Conservation (phyloP, 345 rosid genomes). For the Noccaea caerulescens region DNA sequence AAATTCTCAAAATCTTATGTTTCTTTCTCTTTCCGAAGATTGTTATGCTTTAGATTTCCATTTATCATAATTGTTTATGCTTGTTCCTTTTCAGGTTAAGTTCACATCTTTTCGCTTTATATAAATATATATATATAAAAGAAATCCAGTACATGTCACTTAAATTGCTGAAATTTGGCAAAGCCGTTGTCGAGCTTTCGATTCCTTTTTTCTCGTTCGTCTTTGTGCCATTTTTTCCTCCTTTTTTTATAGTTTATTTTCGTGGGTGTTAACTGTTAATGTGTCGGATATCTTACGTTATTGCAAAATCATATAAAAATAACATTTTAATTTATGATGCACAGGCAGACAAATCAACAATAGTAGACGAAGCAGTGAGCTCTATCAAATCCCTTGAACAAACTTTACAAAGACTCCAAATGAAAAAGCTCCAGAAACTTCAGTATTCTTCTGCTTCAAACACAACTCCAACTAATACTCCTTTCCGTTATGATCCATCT, state of each 20-base stretch:
- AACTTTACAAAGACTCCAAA: conserved; percentile 51
- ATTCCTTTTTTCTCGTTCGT: conserved; percentile 16
- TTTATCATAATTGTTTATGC: not conserved
- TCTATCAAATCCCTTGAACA: conserved; percentile 53
- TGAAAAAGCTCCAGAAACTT: conserved; percentile 56
- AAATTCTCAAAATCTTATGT: not conserved
- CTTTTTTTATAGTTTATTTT: not conserved
- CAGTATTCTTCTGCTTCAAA: conserved; percentile 40
- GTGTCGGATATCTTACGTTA: conserved; percentile 24
- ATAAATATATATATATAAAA: not conserved
- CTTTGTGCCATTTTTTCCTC: not conserved
- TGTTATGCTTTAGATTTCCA: conserved; percentile 2
- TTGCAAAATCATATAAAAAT: conserved; percentile 16
- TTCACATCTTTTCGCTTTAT: not conserved
- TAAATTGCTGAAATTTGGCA: conserved; percentile 4
- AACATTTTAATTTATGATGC: conserved; percentile 10
- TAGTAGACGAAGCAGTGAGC: conserved; percentile 69
- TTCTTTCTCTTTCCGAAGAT: not conserved
- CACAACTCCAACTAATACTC: conserved; percentile 26
- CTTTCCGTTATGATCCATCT: conserved; percentile 42
- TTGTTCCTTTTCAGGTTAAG: conserved; percentile 15
- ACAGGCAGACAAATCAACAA: conserved; percentile 76
- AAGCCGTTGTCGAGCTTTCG: conserved; percentile 5
- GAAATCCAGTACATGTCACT: not conserved
- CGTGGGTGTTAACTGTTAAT: conserved; percentile 16